phyloP scores from a whole-genome alignment of 176 grass and related monocot species.

The Eleusine indica region DNA sequence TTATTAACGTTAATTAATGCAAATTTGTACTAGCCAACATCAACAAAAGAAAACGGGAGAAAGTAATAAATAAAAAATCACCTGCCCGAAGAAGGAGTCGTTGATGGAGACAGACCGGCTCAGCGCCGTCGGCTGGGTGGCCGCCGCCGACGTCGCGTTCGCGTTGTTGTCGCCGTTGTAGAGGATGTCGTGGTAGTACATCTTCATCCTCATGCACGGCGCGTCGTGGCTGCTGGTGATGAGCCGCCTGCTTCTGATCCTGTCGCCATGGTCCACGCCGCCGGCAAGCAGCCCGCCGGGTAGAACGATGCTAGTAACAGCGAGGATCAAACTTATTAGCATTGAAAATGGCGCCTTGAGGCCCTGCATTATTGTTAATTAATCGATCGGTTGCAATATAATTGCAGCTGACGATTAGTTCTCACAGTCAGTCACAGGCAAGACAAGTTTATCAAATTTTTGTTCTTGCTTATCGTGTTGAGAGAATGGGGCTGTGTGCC shows the following conservation, averaged over 20 bases:
- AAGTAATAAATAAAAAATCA: background rate
- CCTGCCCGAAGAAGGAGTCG: constrained; percentile 40
- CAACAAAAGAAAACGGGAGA: no score
- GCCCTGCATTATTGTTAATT: constrained; percentile 20
- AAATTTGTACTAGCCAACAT: no score
- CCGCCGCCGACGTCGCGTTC: constrained; percentile 39
- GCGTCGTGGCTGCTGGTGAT: constrained; percentile 6
- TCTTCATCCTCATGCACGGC: constrained; percentile 28
- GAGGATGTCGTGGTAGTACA: constrained; percentile 15
- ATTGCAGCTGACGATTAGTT: background rate
- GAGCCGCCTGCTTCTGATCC: background rate
- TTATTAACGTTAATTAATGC: no score
- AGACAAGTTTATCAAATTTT: no score
- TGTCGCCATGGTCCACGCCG: background rate
- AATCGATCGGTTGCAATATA: no score
- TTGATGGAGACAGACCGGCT: constrained; percentile 15
- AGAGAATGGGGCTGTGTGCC: background rate
- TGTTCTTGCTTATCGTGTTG: background rate
- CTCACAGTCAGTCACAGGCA: background rate
- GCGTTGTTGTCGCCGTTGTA: constrained; percentile 36
- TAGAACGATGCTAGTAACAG: background rate
- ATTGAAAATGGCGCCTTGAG: background rate
- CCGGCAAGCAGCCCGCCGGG: background rate
- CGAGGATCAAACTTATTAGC: background rate
- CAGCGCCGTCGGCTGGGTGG: constrained; percentile 22